Base-by-base conservation (phyloP, 75 land plant species). In the Selaginella tamariscina region DNA sequence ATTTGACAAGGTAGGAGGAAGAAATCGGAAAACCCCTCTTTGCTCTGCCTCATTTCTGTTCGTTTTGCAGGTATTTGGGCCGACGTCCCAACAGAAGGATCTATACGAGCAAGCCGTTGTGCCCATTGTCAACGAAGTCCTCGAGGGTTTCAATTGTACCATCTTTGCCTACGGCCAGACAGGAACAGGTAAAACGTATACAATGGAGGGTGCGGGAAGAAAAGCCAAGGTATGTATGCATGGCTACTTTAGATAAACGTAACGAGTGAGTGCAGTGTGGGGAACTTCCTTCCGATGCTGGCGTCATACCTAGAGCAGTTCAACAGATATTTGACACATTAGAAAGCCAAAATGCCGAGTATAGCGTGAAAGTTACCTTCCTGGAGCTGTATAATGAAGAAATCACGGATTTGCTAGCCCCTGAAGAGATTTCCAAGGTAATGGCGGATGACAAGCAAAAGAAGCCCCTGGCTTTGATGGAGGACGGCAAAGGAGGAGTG, bases 341-440 rank as follows among this genome's bases (percentile, higher is more conserved):
- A 15, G 98, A 94, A 33, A 83, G 83, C 1, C 91, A 87, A 70
- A 70, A 73, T 65, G 88, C 88, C 27, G 98, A 94, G 44, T 94
- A 94, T 54, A 85, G 87, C 65, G 89, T 94, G 83, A 94, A 90
- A 77, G 98, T 94, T 26, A 85, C 96, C 8, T 94, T 87, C 72
- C 72, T 90, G 71, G 98, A 94, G 72, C 82, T 94, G 0, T 94
- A 94, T 65, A 94, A 94, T 81, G 98, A 94, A 78, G 98, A 94
- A 72, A 83, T 94, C 31, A 87, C 88, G 56, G 98, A 94, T 68
- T 72, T 94, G 24, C 71, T 94, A 31, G 95, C 96, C 21, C 78
- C 85, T 28, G 98, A 94, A 32, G 98, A 94, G 31, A 49, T 31
- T 56, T 68, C 84, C 15, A 87, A 78, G 71, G 74, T 74, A 70